Evolutionary conservation across 2,329 filamentous ascomycete genomes (phyloP).

Genomic region (Epichloe sp.): DNA sequence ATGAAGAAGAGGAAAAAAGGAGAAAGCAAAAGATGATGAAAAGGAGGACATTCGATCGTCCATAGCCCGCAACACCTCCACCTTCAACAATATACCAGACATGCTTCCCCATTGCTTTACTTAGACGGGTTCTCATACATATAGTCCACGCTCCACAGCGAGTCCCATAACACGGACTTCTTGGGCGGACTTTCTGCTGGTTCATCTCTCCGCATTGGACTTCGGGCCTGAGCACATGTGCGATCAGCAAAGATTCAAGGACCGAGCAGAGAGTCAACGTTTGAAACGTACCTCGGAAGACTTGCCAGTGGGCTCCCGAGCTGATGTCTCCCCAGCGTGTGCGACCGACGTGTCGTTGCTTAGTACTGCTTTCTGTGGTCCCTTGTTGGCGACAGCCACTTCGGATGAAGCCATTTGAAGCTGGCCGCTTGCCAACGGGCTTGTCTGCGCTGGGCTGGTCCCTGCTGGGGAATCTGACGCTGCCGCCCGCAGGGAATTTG

Average conservation of each 20-base stretch:
- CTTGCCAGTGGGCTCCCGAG: slow-evolving; percentile 12
- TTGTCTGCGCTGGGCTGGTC: slow-evolving; percentile 27
- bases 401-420: slow-evolving; percentile 9
- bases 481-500: slow-evolving; percentile 41
- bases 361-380: neutral
- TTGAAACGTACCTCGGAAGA: slow-evolving; percentile 37
- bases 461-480: slow-evolving; percentile 28
- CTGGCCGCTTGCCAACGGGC: slow-evolving; percentile 13
- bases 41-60: neutral
- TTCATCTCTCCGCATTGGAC: slow-evolving; percentile 24
- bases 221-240: slow-evolving; percentile 14
- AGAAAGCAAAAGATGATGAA: neutral
- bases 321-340: slow-evolving; percentile 15
- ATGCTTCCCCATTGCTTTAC: slow-evolving; percentile 7
- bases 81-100: neutral
- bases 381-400: neutral
- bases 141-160: slow-evolving; percentile 47
- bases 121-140: slow-evolving; percentile 33
- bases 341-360: slow-evolving; percentile 7
- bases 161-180: slow-evolving; percentile 47
- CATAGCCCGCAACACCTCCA: too few relatives aligned
- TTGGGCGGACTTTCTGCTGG: slow-evolving; percentile 28
- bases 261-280: slow-evolving; percentile 37
- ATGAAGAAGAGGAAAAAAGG: neutral
- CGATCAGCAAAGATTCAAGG: slow-evolving; percentile 20